Percentiles rank a stretch among this genome's conserved stretches.
Evolutionary conservation across 768 basidiomycete genomes (phyloP).

Genomic region (Tricholoma hemisulphureum): DNA sequence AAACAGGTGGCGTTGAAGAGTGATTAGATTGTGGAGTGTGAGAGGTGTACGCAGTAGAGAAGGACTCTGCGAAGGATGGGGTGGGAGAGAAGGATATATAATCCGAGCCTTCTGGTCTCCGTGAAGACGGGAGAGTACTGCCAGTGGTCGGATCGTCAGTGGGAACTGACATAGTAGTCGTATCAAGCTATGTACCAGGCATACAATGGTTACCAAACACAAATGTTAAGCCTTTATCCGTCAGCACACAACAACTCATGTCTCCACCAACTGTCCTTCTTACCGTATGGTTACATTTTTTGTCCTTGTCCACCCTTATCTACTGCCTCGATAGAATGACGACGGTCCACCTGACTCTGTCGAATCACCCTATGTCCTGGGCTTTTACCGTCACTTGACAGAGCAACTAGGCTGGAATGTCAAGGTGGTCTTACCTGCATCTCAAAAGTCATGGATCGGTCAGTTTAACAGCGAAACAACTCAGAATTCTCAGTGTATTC

Average conservation of each 20-base stretch:
- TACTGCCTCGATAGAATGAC: constrained; percentile 56
- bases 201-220: not conserved
- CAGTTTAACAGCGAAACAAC: constrained; percentile 12
- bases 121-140: not conserved
- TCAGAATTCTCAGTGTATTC: not conserved
- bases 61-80: constrained; percentile 40
- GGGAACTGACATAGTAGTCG: constrained; percentile 16
- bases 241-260: constrained; percentile 1
- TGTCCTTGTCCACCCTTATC: not conserved
- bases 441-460: constrained; percentile 91
- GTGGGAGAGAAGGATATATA: constrained; percentile 28
- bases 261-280: constrained; percentile 36
- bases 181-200: too few relatives aligned
- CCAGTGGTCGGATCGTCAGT: not conserved
- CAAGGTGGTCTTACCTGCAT: constrained; percentile 74
- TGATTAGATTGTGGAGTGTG: constrained; percentile 26
- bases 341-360: constrained; percentile 70
- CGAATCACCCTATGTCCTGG: constrained; percentile 76
- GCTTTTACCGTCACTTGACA: constrained; percentile 62
- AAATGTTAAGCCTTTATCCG: too few relatives aligned
- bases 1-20: constrained; percentile 20
- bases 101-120: constrained; percentile 6
- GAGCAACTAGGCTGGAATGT: constrained; percentile 71
- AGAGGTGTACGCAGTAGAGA: constrained; percentile 44
- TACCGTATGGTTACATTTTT: constrained; percentile 29